Evolutionary conservation across 129 eudicot genomes (phyloP).

Genomic region (Chrysanthemum makinoi): DNA sequence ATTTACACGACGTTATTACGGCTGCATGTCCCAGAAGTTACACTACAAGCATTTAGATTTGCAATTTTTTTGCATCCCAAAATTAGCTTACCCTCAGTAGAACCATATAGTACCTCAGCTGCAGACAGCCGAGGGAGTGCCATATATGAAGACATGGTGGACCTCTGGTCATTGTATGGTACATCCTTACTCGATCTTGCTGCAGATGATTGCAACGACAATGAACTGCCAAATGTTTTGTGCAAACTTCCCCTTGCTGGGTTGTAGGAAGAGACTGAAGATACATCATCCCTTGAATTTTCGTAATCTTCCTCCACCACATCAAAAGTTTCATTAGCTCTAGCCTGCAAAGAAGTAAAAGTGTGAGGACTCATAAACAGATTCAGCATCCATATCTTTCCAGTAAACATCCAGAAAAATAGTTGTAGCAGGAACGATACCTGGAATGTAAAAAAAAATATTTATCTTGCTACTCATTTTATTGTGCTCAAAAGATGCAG

Average conservation of each 20-base stretch:
- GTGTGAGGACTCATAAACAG: slow-evolving; percentile 32
- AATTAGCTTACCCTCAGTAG: slow-evolving; percentile 58
- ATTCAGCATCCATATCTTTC: slow-evolving; percentile 85
- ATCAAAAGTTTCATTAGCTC: slow-evolving; percentile 75
- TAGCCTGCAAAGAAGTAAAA: slow-evolving; percentile 46
- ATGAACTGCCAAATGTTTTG: slow-evolving; percentile 74
- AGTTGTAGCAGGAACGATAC: slow-evolving; percentile 71
- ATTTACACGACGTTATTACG: slow-evolving; percentile 11
- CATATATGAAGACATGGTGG: slow-evolving; percentile 63
- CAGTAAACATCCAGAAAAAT: slow-evolving; percentile 68
- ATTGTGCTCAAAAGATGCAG: slow-evolving; percentile 13
- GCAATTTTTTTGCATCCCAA: neutral
- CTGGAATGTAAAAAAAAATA: slow-evolving; percentile 33
- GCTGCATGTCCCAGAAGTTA: neutral
- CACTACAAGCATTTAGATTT: neutral
- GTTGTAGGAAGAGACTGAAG: slow-evolving; percentile 89
- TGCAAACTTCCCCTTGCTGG: slow-evolving; percentile 59
- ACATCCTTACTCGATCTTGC: slow-evolving; percentile 72
- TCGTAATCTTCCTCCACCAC: slow-evolving; percentile 88
- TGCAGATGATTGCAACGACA: slow-evolving; percentile 74
- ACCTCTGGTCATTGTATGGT: slow-evolving; percentile 53
- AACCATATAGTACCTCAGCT: slow-evolving; percentile 72
- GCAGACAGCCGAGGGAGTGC: slow-evolving; percentile 66
- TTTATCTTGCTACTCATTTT: slow-evolving; percentile 13
- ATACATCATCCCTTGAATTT: slow-evolving; percentile 77